Conservation (phyloP, 495 filamentous ascomycete species). For the Penicillium paradoxum region DNA sequence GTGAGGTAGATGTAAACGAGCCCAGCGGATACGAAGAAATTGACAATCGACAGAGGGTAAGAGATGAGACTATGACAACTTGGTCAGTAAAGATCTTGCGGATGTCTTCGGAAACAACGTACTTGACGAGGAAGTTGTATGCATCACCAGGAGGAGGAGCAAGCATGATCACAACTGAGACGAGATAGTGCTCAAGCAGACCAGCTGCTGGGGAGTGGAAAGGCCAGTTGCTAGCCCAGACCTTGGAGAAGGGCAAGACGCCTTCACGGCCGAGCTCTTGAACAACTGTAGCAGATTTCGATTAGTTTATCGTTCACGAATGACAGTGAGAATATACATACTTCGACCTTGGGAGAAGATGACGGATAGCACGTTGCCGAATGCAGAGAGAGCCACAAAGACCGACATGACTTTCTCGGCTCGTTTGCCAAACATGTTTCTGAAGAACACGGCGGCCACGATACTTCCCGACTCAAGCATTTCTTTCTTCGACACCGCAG, state of each 20-base stretch:
- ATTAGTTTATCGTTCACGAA: constrained; percentile 1
- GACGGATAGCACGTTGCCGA: constrained; percentile 66
- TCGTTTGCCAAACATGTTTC: constrained; percentile 58
- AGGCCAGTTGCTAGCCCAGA: constrained; percentile 63
- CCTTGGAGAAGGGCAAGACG: constrained; percentile 53
- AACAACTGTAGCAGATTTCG: constrained; percentile 33
- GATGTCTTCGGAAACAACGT: constrained; percentile 20
- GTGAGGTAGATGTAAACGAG: constrained; percentile 54
- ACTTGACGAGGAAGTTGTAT: constrained; percentile 62
- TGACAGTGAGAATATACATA: constrained; percentile 16
- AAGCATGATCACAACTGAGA: constrained; percentile 57
- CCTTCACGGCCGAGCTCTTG: constrained; percentile 65
- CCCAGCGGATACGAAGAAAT: constrained; percentile 53
- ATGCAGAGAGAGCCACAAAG: constrained; percentile 66
- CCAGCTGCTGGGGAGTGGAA: constrained; percentile 58
- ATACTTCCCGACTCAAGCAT: constrained; percentile 55
- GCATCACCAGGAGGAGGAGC: constrained; percentile 60
- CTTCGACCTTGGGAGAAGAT: constrained; percentile 64
- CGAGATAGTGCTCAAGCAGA: constrained; percentile 56
- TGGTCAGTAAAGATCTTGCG: constrained; percentile 22
- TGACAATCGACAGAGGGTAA: constrained; percentile 57
- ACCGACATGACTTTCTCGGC: constrained; percentile 59
- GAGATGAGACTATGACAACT: constrained; percentile 48
- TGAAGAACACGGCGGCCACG: constrained; percentile 60
- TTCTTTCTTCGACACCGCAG: constrained; percentile 59